Evolutionary conservation across 169 alveolate species (phyloP).

Genomic region (Plasmodium blacklocki): DNA sequence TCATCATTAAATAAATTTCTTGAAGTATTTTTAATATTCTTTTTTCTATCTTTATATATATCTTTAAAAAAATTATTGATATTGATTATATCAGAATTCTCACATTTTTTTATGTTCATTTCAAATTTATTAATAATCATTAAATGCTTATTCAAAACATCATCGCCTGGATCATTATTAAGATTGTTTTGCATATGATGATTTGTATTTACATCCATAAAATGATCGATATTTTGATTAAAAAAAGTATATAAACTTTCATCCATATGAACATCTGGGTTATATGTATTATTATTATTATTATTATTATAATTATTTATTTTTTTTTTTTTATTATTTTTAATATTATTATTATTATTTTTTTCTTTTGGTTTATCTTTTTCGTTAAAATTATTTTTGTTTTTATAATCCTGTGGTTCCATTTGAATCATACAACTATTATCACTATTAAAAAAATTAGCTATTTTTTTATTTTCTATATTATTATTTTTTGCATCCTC

Average conservation of each 20-base stretch:
- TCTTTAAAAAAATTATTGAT: not conserved
- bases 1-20: not conserved
- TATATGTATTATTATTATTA: too few relatives aligned
- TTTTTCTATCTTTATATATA: not conserved
- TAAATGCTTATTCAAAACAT: not conserved
- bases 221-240: too few relatives aligned
- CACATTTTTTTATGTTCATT: not conserved
- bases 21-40: not conserved
- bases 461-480: constrained; percentile 17
- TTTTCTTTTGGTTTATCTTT: too few relatives aligned
- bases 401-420: too few relatives aligned
- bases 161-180: not conserved
- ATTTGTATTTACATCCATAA: too few relatives aligned
- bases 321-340: too few relatives aligned
- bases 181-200: too few relatives aligned
- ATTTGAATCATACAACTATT: not conserved
- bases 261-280: too few relatives aligned
- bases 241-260: too few relatives aligned
- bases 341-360: too few relatives aligned
- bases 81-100: not conserved
- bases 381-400: too few relatives aligned
- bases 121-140: constrained; percentile 1
- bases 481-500: constrained; percentile 21
- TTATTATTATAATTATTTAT: too few relatives aligned
- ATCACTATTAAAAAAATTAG: constrained; percentile 8